Conservation (phyloP, 2,329 filamentous ascomycete species). For the Arthrocladium fulminans region DNA sequence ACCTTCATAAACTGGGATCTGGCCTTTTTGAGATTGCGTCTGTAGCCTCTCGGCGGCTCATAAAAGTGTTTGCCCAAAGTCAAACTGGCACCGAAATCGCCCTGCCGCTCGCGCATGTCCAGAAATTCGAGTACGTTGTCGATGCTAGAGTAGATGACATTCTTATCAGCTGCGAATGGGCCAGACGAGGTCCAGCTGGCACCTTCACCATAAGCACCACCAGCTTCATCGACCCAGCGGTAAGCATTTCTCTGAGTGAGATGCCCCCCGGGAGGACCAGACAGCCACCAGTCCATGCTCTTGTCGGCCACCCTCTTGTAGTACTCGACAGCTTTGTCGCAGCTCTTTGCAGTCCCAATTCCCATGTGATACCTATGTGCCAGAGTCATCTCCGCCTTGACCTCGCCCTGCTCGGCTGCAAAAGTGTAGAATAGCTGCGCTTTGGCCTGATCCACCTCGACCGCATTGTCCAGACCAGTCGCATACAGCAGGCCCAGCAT, state of each 20-base stretch:
- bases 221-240: conserved; percentile 79
- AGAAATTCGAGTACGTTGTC: conserved; percentile 93
- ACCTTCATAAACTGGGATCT: conserved; percentile 74
- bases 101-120: conserved; percentile 81
- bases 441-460: conserved; percentile 79
- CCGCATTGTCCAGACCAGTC: conserved; percentile 74
- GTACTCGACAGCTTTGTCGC: conserved; percentile 73
- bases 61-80: conserved; percentile 81
- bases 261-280: conserved; percentile 82
- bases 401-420: conserved; percentile 74
- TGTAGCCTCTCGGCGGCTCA: conserved; percentile 68
- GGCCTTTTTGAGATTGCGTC: conserved; percentile 63
- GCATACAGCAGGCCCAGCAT: conserved; percentile 96
- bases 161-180: conserved; percentile 58
- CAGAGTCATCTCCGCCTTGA: conserved; percentile 84
- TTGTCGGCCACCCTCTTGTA: conserved; percentile 94
- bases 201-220: conserved; percentile 90
- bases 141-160: conserved; percentile 62
- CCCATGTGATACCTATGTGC: conserved; percentile 78
- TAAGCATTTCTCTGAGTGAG: conserved; percentile 68
- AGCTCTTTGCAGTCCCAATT: conserved; percentile 76
- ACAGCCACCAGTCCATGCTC: conserved; percentile 76
- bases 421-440: conserved; percentile 91
- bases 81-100: conserved; percentile 78
- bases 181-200: conserved; percentile 86